Evolutionary conservation across 2,329 filamentous ascomycete species (phyloP), one percentile per base, ranked within the genome.

Genomic region (Ploettnerulaceae sp.): DNA sequence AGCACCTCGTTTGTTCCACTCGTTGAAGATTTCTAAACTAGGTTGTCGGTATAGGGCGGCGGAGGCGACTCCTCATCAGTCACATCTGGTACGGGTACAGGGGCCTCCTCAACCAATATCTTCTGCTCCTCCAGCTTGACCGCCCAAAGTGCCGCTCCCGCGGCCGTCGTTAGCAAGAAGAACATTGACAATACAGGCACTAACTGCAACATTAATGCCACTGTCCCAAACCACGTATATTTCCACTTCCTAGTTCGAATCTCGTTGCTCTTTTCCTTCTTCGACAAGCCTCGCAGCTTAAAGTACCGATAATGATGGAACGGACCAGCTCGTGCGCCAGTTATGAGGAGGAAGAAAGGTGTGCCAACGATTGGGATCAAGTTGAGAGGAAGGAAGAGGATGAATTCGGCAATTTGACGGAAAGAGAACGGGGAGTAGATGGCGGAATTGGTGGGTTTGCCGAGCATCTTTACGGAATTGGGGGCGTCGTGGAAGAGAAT

Each of bases 261-360:
- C 58, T 86, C 88, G 21, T 71, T 71, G 59, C 87, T 87, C 53
- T 81, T 75, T 62, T 94, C 79, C 57, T 84, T 81, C 65, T 83
- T 89, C 31, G 77, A 77, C 54, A 94, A 73, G 0, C 83, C 86
- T 31, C 82, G 74, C 38, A 98, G 72, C 59, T 89, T 79, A 64
- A 90, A 96, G 73, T 93, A 96, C 48, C 93, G 75, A 72, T 90
- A 93, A 58, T 96, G 90, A 45, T 93, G 84, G 21, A 97, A 78
- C 24, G 91, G 93, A 0, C 93, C 91, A 4, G 89, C 80, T 20
- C 91, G 76, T 36, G 90, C 88, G 1, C 91, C 93, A 0, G 90
- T 96, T 55, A 95, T 76, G 46, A 95, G 67, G 51, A 98, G 76
- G 64, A 96, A 98, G 52, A 93, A 75, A 0, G 88, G 87, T 0